Base-by-base conservation (phyloP, 495 filamentous ascomycete species). In the Penicillium parvum region DNA sequence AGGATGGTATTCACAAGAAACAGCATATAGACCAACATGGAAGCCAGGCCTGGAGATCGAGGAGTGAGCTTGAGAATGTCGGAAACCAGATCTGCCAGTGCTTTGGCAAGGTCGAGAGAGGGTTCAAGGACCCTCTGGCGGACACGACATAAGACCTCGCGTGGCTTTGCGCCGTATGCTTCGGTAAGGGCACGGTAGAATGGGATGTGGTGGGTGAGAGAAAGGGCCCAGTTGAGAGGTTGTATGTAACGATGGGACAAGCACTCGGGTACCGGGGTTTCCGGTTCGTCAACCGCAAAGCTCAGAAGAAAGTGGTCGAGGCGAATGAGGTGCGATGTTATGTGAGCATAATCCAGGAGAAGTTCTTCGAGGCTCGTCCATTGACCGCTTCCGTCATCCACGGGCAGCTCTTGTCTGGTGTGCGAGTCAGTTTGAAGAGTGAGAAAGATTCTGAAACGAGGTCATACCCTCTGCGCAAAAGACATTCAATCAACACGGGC, bases 401-500 rank as follows among this genome's bases (percentile, higher is more conserved):
- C 48, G 9, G 53, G 56, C 28, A 70, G 47, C 21, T 58, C 48
- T 34, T 58, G 53, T 23, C 65, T 69, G 41, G 2, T 21, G 12
- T n/a, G 1, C 8, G 2, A 26, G 25, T 58, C 22, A 54, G 27
- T 34, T 32, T 19, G 22, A 8, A 12, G 16, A 14, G 16, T 10
- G 12, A 12, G 12, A 8, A 17, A 16, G 19, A 19, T 7, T 34
- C 19, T 22, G 19, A 5, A 14, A n/a, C 7, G n/a, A 32, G 10
- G 19, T 19, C 64, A 48, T 63, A 75, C 72, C 53, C 40, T 60
- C 77, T 61, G 43, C 63, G 63, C 32, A 77, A 45, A 12, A 79
- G 36, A 27, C 45, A 48, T 28, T 76, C 71, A 21, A 73, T 40
- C 17, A 79, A 16, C 0, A 22, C 37, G 2, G 75, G 73, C 5